Base-by-base conservation (phyloP, 306 rosid genomes). In the Abrus pulchellus region DNA sequence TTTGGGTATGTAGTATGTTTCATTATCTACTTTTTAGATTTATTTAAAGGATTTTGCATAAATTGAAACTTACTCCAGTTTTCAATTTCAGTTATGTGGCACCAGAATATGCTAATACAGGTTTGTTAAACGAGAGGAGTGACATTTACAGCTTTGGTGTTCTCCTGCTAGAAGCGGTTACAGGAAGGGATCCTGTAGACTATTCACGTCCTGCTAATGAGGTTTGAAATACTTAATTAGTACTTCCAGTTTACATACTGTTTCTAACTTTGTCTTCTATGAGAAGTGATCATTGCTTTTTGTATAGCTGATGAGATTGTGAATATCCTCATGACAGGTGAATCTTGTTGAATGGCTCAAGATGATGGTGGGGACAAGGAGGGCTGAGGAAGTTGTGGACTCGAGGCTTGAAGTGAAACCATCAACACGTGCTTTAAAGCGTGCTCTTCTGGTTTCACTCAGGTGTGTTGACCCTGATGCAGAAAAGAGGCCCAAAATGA, bases 291-390 rank as follows among this genome's bases (percentile, higher is more conserved):
- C 2, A 20, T 20, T 20, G n/a, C 55, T 61, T 9, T 32, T 83
- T 66, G 53, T 20, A 59, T 56, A n/a, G 56, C 76, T 79, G 68
- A 52, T 67, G 77, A 68, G 63, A 27, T 54, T 73, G 75, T 76
- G 45, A 32, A 68, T 30, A 63, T 78, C 34, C 52, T 76, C 28
- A 10, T 89, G 82, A 38, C 89, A 94, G 98, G 98, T 94, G 79
- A 94, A 92, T 88, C 97, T 94, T 57, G 97, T 94, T 34, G 98
- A 94, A 85, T 94, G 98, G 98, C 91, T 94, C 82, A 94, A 92
- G 87, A 78, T 90, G 86, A 94, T 94, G 98, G 98, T 94, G 13
- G 98, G 98, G 9, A 86, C 95, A 80, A 90, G 91, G 86, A 90
- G 97, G 84, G 90, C 94, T 7, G 97, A 92, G 85, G 98, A 94